A percentile compares a stretch with the other conserved stretches of the same genome.
Conservation (phyloP, 208 protist species). For the Blastocrithidia nonstop region DNA sequence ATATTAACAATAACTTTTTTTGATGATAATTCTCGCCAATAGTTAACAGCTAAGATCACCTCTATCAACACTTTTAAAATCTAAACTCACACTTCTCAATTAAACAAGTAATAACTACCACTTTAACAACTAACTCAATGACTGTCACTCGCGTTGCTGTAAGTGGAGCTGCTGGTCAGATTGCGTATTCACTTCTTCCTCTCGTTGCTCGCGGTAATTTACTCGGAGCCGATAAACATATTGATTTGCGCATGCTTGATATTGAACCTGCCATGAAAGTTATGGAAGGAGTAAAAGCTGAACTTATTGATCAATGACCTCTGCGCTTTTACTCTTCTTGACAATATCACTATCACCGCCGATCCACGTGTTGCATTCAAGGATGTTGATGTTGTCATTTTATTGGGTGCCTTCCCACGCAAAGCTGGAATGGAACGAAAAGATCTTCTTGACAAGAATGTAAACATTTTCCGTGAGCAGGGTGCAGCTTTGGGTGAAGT, state of each 20-base stretch:
- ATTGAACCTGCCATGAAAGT: slow-evolving; percentile 47
- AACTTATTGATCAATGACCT: slow-evolving; percentile 91
- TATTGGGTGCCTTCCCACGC: slow-evolving; percentile 81
- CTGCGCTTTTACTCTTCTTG: slow-evolving; percentile 85
- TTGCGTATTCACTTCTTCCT: slow-evolving; percentile 89
- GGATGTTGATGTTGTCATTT: slow-evolving; percentile 59
- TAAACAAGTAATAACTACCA: background rate
- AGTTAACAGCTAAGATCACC: too few relatives aligned
- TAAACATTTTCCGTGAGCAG: slow-evolving; percentile 90
- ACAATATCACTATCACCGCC: slow-evolving; percentile 48
- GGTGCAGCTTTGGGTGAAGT: slow-evolving; percentile 81
- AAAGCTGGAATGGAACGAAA: slow-evolving; percentile 92
- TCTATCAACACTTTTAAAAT: too few relatives aligned
- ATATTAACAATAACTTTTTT: too few relatives aligned
- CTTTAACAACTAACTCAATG: slow-evolving; percentile 7
- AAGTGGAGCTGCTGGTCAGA: slow-evolving; percentile 94
- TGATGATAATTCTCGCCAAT: too few relatives aligned
- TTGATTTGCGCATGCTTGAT: slow-evolving; percentile 89
- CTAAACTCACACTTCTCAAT: background rate
- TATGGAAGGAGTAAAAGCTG: slow-evolving; percentile 82
- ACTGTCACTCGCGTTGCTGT: slow-evolving; percentile 52
- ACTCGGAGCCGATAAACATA: slow-evolving; percentile 73
- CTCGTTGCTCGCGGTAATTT: slow-evolving; percentile 87
- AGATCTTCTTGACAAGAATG: slow-evolving; percentile 92
- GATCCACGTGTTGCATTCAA: slow-evolving; percentile 73